A percentile compares a stretch with the other conserved stretches of the same genome.
These are phyloP conservation scores for Solanum rostratum DNA, from an alignment of 257 asterid species.

Conservation along the genomic window DNA sequence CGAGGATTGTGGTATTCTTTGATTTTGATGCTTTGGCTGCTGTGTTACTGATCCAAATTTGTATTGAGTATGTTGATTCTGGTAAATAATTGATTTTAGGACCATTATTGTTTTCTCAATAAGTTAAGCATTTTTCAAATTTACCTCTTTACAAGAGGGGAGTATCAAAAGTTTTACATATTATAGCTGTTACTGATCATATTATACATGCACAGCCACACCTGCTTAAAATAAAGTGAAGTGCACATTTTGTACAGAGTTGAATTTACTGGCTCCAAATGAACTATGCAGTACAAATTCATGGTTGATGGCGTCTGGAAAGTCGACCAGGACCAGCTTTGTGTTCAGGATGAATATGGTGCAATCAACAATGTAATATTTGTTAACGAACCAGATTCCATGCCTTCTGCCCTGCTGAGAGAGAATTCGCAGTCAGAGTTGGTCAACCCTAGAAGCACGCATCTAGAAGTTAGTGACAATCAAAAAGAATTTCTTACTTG, in stretches of 20 bases:
- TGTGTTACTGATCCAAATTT: background rate
- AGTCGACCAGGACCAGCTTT: conserved; percentile 44
- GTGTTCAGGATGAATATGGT: conserved; percentile 42
- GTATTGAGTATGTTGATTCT: background rate
- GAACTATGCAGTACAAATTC: conserved; percentile 45
- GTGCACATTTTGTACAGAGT: background rate
- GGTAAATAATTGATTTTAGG: background rate
- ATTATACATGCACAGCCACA: background rate
- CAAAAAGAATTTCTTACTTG: background rate
- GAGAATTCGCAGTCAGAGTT: conserved; percentile 16
- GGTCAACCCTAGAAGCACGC: background rate
- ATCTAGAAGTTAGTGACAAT: conserved; percentile 19
- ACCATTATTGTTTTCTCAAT: background rate
- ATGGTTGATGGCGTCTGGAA: conserved; percentile 58
- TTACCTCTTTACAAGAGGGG: background rate
- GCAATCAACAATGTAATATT: conserved; percentile 33
- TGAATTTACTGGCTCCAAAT: background rate
- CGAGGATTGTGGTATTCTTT: background rate
- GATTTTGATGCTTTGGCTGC: background rate
- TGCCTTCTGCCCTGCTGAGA: conserved; percentile 4
- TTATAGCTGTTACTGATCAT: background rate
- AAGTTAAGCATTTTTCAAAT: background rate
- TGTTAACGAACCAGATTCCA: conserved; percentile 18
- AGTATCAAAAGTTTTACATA: background rate
- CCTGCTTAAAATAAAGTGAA: background rate